Base-by-base conservation (phyloP, 306 rosid species). In the Cucurbita pepo region DNA sequence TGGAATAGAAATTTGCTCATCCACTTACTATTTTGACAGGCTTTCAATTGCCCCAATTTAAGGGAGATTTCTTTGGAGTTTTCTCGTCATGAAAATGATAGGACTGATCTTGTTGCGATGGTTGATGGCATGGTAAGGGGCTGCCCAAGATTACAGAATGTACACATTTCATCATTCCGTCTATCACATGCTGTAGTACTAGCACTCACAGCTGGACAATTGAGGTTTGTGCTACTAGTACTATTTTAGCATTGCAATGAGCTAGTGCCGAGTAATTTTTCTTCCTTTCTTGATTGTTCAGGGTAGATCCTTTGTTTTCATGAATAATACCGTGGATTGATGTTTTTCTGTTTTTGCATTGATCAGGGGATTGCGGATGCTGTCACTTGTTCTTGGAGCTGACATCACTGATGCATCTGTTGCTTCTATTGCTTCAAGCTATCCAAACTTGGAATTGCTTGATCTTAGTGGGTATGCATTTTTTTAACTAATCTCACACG, bases 361-460 rank as follows among this genome's bases (percentile, higher is more conserved):
- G 70, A 47, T 64, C 84, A 91, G 97, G 90, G 88, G 84, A 62
- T 74, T 95, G 82, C 88, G 83, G 53, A 95, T 82, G 97, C 97
- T 95, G 47, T 95, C 99, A 38, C 96, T 95, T 70, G 97, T 95
- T 82, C 96, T 95, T 74, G 99, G 99, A 80, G 83, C 95, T 79
- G 91, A 89, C 82, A 88, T 95, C 64, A 86, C 89, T 4, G 99
- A 95, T 86, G 99, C 99, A 52, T 95, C 99, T 62, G 97, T 91
- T 80, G 99, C 99, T 84, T 90, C 99, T 69, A 91, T 95, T 74
- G 82, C 97, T 78, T 85, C 95, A 19, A 85, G 89, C 82, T 88
- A 87, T 80, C 96, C 95, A 6, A 77, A 83, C 74, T 79, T 95
- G 19, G 96, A 95, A 56, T 79, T 95, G 87, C 92, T 95, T 65